Conservation (phyloP, 1,284 basidiomycete genomes). For the Athelia sp. region DNA sequence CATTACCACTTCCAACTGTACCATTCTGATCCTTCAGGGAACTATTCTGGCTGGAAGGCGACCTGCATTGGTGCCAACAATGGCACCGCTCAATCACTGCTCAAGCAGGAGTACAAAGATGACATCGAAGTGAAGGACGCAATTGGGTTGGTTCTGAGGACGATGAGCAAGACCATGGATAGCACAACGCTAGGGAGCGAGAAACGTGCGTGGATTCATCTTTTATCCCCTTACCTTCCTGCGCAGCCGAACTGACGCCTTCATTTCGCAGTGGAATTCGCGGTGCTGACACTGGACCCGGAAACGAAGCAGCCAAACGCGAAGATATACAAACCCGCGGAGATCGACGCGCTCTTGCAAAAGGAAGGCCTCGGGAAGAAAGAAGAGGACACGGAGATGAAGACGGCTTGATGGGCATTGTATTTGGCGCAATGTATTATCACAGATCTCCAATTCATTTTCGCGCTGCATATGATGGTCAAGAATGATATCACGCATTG, state of each 20-base stretch:
- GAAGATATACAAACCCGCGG: constrained; percentile 89
- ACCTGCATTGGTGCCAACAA: constrained; percentile 98
- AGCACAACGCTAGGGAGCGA: constrained; percentile 94
- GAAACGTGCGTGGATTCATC: constrained; percentile 72
- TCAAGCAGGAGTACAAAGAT: constrained; percentile 99
- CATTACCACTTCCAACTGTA: constrained; percentile 98
- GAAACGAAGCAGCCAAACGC: constrained; percentile 77
- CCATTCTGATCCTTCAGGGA: constrained; percentile 97
- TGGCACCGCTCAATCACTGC: constrained; percentile 87
- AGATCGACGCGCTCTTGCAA: constrained; percentile 85
- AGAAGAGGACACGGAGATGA: constrained; percentile 75
- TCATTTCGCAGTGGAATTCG: constrained; percentile 79
- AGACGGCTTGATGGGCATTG: constrained; percentile 29
- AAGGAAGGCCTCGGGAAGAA: constrained; percentile 86
- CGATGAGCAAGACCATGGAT: constrained; percentile 99
- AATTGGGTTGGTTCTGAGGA: constrained; percentile 86
- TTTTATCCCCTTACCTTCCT: constrained; percentile 2
- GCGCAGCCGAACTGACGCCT: constrained; percentile 2
- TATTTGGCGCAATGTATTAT: constrained; percentile 3
- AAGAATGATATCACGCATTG: no score
- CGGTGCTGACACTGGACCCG: constrained; percentile 84
- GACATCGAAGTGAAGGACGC: constrained; percentile 88
- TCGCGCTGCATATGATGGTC: no score
- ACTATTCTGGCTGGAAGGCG: constrained; percentile 99
- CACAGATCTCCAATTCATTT: no score